These are phyloP conservation scores for Cucumis melo DNA, from an alignment of 306 rosid species.

Conservation along the genomic window DNA sequence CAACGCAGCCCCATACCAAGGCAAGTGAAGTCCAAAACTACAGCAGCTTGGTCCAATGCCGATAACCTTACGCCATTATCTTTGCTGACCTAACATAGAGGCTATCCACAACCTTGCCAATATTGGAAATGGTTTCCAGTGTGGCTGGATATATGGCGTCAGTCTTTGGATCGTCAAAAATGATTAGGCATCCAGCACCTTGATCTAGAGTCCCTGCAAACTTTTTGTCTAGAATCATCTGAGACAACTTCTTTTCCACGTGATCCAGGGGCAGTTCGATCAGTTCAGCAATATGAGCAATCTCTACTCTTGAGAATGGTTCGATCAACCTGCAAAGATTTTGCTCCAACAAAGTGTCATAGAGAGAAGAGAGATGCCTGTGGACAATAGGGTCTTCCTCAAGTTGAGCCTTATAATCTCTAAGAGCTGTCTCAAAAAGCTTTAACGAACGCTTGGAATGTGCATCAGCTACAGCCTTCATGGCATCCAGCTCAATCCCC, in stretches of 20 bases:
- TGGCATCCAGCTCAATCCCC: slow-evolving; percentile 91
- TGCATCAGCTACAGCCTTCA: slow-evolving; percentile 96
- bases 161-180: slow-evolving; percentile 29
- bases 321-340: slow-evolving; percentile 89
- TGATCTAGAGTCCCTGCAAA: slow-evolving; percentile 86
- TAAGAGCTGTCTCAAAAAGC: slow-evolving; percentile 68
- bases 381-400: slow-evolving; percentile 96
- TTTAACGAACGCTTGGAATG: slow-evolving; percentile 79
- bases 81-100: slow-evolving; percentile 89
- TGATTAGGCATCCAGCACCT: slow-evolving; percentile 61
- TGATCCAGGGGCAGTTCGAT: slow-evolving; percentile 60
- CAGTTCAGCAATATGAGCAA: slow-evolving; percentile 71
- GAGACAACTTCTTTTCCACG: slow-evolving; percentile 36
- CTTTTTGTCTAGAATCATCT: slow-evolving; percentile 38
- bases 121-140: slow-evolving; percentile 66
- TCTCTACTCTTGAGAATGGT: slow-evolving; percentile 93
- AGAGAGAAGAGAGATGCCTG: slow-evolving; percentile 75
- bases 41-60: not conserved
- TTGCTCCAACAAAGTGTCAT: slow-evolving; percentile 83
- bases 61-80: slow-evolving; percentile 55
- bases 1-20: not conserved
- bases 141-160: slow-evolving; percentile 47
- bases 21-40: not conserved
- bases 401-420: slow-evolving; percentile 68
- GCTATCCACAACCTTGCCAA: slow-evolving; percentile 90